A percentile compares a stretch with the other conserved stretches of the same genome.
Evolutionary conservation across 108 stramenopile genomes (phyloP).

Genomic region (Discostella stelligeroides): DNA sequence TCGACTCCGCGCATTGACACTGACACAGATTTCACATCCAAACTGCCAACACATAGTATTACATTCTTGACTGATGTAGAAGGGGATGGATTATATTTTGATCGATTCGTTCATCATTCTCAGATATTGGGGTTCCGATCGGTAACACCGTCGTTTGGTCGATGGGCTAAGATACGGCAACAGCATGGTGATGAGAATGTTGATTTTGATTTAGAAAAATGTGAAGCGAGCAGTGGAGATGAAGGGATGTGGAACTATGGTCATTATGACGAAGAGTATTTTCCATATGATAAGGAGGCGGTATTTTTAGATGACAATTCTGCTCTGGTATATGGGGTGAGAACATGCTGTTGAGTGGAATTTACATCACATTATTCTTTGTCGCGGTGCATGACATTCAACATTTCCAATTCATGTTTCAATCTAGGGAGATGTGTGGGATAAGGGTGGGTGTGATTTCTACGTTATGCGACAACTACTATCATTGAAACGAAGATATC

Average conservation of each 20-base stretch:
- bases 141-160: conserved; percentile 28
- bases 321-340: conserved; percentile 41
- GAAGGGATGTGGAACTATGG: conserved; percentile 31
- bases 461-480: conserved; percentile 82
- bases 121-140: conserved; percentile 64
- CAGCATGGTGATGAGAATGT: too few species aligned
- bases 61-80: conserved; percentile 82
- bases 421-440: conserved; percentile 84
- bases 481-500: conserved; percentile 69
- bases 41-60: conserved; percentile 17
- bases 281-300: conserved; percentile 71
- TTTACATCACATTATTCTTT: too few species aligned
- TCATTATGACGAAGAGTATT: conserved; percentile 40
- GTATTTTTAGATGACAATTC: conserved; percentile 52
- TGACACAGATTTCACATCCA: not conserved
- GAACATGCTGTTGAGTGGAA: conserved; percentile 7
- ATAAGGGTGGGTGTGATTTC: conserved; percentile 85
- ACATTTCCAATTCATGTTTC: conserved; percentile 46
- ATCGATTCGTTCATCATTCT: conserved; percentile 77
- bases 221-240: not conserved
- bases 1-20: conserved; percentile 1
- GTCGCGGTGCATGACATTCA: too few species aligned
- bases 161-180: conserved; percentile 2
- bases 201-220: too few species aligned
- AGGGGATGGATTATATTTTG: conserved; percentile 81